Evolutionary conservation across 1,284 basidiomycete species (phyloP).

Genomic region (Lentinula novae-zelandiae): DNA sequence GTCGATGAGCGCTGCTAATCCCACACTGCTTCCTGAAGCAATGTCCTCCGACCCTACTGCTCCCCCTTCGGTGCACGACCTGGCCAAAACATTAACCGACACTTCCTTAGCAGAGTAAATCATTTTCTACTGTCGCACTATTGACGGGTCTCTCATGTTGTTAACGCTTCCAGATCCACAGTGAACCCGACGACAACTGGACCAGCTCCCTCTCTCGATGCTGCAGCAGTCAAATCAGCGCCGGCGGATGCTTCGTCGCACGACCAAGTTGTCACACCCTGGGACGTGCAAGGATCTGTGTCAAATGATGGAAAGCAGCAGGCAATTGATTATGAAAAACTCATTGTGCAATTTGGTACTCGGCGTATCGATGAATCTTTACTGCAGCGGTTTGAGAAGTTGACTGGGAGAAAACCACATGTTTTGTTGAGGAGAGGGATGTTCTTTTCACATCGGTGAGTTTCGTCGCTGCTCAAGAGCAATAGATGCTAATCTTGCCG

Average conservation of each 20-base stretch:
- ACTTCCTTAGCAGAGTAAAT: slow-evolving; percentile 20
- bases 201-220: background rate
- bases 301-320: slow-evolving; percentile 86
- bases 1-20: background rate
- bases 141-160: background rate
- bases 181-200: background rate
- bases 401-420: slow-evolving; percentile 93
- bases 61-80: slow-evolving; percentile 15
- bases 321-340: slow-evolving; percentile 96
- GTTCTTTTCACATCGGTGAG: slow-evolving; percentile 97
- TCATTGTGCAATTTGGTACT: slow-evolving; percentile 94
- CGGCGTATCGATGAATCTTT: slow-evolving; percentile 75
- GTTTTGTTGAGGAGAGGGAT: slow-evolving; percentile 87
- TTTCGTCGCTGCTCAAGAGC: background rate
- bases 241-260: slow-evolving; percentile 15
- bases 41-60: slow-evolving; percentile 21
- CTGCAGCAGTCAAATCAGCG: slow-evolving; percentile 9
- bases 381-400: slow-evolving; percentile 84
- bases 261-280: slow-evolving; percentile 93
- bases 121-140: background rate
- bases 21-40: slow-evolving; percentile 17
- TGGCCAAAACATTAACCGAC: slow-evolving; percentile 15
- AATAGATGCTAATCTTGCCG: background rate
- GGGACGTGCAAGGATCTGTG: slow-evolving; percentile 95
- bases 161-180: background rate